These are phyloP conservation scores for Phytophthora crassamura DNA, from an alignment of 352 stramenopile genomes.

Conservation along the genomic window DNA sequence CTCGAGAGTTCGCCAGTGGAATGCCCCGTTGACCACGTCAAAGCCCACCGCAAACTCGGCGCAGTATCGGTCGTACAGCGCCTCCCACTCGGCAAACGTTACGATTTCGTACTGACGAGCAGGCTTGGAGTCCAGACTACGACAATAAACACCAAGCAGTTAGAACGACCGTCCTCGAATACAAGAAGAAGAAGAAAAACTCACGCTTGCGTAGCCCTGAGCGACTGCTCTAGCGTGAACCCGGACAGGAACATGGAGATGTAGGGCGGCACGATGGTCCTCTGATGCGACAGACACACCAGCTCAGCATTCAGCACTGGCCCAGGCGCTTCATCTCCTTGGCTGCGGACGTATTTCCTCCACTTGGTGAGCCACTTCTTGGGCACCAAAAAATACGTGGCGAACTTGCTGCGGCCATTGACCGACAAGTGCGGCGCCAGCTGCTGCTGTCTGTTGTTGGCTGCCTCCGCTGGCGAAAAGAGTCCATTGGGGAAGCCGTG, in stretches of 20 bases:
- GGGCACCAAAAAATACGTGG: conserved; percentile 81
- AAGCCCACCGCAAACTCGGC: conserved; percentile 86
- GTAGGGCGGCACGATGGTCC: conserved; percentile 81
- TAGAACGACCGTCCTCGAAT: not conserved
- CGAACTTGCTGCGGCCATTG: conserved; percentile 52
- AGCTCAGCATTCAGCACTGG: conserved; percentile 86
- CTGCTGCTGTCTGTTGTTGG: conserved; percentile 34
- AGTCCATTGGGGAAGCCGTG: conserved; percentile 79
- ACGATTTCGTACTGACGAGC: conserved; percentile 89
- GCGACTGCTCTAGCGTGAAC: conserved; percentile 79
- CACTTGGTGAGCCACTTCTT: conserved; percentile 88
- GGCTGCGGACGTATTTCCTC: conserved; percentile 76
- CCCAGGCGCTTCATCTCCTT: conserved; percentile 59
- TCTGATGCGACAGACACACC: conserved; percentile 80
- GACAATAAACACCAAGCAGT: not conserved
- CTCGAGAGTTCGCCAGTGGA: conserved; percentile 83
- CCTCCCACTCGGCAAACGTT: conserved; percentile 81
- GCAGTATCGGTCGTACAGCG: conserved; percentile 79
- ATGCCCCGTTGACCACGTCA: conserved; percentile 79
- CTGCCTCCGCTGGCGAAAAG: conserved; percentile 58
- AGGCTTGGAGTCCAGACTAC: conserved; percentile 53
- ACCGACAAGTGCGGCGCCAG: conserved; percentile 62
- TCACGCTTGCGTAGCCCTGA: conserved; percentile 77
- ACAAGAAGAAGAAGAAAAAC: conserved; percentile 18
- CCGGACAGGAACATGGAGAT: conserved; percentile 89